phyloP scores from a whole-genome alignment of 2,329 filamentous ascomycete species.

The Fonsecaea pugnacius region DNA sequence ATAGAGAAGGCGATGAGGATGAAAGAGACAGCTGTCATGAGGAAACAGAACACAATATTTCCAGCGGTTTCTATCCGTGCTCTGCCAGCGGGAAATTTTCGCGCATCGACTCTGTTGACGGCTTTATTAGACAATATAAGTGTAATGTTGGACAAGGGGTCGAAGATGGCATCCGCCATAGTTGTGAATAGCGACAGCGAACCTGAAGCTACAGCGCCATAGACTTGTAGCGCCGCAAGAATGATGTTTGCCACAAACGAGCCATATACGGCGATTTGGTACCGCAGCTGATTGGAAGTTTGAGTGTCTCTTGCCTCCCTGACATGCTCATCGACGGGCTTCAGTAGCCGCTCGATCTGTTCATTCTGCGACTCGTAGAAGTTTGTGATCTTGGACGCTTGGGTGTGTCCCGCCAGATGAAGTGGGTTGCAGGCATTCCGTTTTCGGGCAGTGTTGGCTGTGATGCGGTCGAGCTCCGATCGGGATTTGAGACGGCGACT shows the following conservation, averaged over 20 bases:
- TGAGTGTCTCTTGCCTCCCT: constrained; percentile 79
- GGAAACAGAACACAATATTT: constrained; percentile 93
- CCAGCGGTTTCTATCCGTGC: constrained; percentile 92
- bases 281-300: constrained; percentile 74
- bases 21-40: constrained; percentile 91
- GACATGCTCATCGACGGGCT: constrained; percentile 88
- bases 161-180: constrained; percentile 94
- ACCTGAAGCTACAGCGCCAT: constrained; percentile 81
- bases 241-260: constrained; percentile 79
- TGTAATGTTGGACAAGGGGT: constrained; percentile 85
- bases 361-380: constrained; percentile 94
- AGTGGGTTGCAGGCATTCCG: constrained; percentile 57
- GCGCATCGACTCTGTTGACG: constrained; percentile 81
- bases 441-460: constrained; percentile 79
- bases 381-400: constrained; percentile 65
- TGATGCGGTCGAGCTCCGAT: constrained; percentile 75
- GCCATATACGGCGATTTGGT: constrained; percentile 65
- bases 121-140: constrained; percentile 86
- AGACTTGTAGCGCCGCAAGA: constrained; percentile 80
- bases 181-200: constrained; percentile 97
- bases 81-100: constrained; percentile 88
- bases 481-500: constrained; percentile 76
- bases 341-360: constrained; percentile 87
- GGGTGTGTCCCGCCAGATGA: constrained; percentile 38
- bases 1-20: constrained; percentile 89